Evolutionary conservation across 257 asterid genomes (phyloP).

Genomic region (Capsicum pubescens): DNA sequence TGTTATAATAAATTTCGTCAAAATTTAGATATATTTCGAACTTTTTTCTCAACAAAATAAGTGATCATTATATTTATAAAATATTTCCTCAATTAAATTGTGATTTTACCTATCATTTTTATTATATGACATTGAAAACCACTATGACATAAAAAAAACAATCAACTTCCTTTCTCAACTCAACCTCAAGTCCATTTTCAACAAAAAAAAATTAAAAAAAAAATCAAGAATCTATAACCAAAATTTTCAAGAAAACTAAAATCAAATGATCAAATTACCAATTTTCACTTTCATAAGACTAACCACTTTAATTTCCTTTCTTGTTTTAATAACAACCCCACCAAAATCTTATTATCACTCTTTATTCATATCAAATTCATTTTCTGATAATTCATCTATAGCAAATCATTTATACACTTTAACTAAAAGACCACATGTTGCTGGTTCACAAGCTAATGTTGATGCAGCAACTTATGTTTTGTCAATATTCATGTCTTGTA

Average conservation of each 20-base stretch:
- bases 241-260: background rate
- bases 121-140: background rate
- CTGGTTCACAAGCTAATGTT: conserved; percentile 81
- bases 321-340: conserved; percentile 39
- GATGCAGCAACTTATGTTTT: conserved; percentile 78
- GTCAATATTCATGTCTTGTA: conserved; percentile 62
- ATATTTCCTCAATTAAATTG: no score
- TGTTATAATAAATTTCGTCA: no score
- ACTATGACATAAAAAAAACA: background rate
- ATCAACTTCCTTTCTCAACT: background rate
- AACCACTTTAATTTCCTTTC: conserved; percentile 44
- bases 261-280: conserved; percentile 42
- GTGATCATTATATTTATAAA: no score
- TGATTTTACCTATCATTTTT: no score
- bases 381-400: conserved; percentile 60
- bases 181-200: background rate
- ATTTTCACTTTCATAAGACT: conserved; percentile 44
- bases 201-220: no score
- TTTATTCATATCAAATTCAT: conserved; percentile 55
- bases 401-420: conserved; percentile 65
- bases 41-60: no score
- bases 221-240: background rate
- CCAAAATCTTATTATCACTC: conserved; percentile 63
- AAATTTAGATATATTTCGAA: no score
- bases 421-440: conserved; percentile 79